These are phyloP conservation scores for Rhododendron henanense DNA, from an alignment of 148 eudicot genomes.

Conservation along the genomic window DNA sequence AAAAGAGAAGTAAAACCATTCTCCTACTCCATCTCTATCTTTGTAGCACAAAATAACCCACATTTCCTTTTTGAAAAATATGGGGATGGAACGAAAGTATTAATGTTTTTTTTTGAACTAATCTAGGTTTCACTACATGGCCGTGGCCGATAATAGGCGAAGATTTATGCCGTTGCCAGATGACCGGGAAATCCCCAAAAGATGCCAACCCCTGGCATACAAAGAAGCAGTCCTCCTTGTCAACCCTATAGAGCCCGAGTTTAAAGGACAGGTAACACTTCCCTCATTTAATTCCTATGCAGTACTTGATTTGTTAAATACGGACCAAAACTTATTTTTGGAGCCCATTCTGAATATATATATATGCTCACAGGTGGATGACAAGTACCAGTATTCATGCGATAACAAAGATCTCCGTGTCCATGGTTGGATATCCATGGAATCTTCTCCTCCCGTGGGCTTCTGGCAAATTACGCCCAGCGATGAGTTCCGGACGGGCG, in stretches of 20 bases:
- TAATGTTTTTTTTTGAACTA: too few relatives aligned
- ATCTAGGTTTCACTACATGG: slow-evolving; percentile 77
- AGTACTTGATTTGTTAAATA: neutral
- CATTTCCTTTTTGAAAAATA: neutral
- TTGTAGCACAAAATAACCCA: neutral
- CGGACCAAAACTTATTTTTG: too few relatives aligned
- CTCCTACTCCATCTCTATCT: too few relatives aligned
- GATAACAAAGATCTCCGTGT: slow-evolving; percentile 66
- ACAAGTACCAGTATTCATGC: slow-evolving; percentile 75
- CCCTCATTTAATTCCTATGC: neutral
- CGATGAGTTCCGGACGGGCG: slow-evolving; percentile 77
- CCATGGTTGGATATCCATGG: slow-evolving; percentile 73
- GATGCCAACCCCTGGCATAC: slow-evolving; percentile 50
- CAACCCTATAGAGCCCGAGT: slow-evolving; percentile 38
- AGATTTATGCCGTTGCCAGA: slow-evolving; percentile 81
- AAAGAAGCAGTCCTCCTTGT: slow-evolving; percentile 80
- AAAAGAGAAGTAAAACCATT: slow-evolving; percentile 50
- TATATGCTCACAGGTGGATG: slow-evolving; percentile 52
- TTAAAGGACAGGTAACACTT: slow-evolving; percentile 37
- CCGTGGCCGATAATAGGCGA: slow-evolving; percentile 58
- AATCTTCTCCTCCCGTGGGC: slow-evolving; percentile 50
- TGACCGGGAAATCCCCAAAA: slow-evolving; percentile 39
- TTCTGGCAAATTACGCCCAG: slow-evolving; percentile 81
- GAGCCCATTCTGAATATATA: too few relatives aligned
- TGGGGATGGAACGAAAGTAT: neutral